These are phyloP conservation scores for Cystobasidium tubakii DNA, from an alignment of 768 basidiomycete species.

Conservation along the genomic window DNA sequence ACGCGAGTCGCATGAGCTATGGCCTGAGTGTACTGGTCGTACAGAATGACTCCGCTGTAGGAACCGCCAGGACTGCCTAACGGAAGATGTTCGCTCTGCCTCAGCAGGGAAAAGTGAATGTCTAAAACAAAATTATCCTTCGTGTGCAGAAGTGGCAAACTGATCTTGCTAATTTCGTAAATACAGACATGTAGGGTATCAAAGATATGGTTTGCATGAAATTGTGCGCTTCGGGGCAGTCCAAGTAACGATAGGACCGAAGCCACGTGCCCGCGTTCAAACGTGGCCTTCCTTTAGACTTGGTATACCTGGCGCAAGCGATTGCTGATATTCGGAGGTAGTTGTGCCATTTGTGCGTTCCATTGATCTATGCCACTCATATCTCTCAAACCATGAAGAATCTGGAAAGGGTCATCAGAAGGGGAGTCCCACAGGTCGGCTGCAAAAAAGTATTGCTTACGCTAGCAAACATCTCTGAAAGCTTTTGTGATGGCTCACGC, in stretches of 20 bases:
- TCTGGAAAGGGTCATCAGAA: conserved; percentile 48
- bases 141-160: neutral
- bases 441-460: conserved; percentile 45
- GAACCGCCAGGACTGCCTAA: neutral
- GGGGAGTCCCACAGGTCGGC: neutral
- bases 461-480: conserved; percentile 85
- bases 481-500: conserved; percentile 82
- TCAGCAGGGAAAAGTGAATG: neutral
- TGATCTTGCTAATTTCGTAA: conserved; percentile 1
- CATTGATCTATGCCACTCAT: conserved; percentile 73
- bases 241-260: too few species aligned
- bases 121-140: too few species aligned
- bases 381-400: conserved; percentile 81
- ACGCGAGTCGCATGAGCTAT: neutral
- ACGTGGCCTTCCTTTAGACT: too few species aligned
- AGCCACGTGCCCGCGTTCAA: too few species aligned
- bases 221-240: too few species aligned
- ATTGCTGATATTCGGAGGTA: conserved; percentile 83
- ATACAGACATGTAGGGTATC: neutral
- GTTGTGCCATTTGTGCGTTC: conserved; percentile 70
- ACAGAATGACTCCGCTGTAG: neutral
- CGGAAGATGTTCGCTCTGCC: neutral
- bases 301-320: conserved; percentile 79
- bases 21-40: neutral
- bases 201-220: neutral